Evolutionary conservation across 345 rosid genomes (phyloP), one percentile per base, ranked within the genome.

Genomic region (Eucalyptus virginea): DNA sequence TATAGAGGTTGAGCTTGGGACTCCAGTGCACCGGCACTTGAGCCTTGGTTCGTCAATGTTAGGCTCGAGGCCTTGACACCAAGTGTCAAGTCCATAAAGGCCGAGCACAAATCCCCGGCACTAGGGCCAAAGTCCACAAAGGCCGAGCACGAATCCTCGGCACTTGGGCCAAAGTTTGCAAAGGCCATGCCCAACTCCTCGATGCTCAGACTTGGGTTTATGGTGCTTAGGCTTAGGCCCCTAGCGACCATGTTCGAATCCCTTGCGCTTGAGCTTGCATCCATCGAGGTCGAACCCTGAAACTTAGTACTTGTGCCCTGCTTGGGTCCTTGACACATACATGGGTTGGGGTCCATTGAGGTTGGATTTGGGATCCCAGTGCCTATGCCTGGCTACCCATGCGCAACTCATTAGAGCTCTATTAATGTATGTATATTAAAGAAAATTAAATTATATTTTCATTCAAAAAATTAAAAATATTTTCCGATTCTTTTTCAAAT

Each of bases 341-440:
- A 8, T 2, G 9, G 24, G 40, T 32, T 17, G 42, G 21, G 80
- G 42, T 69, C 42, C 13, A 8, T 67, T 0, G 23, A 65, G 6
- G 42, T 0, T 69, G 1, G 42, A 67, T 34, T 16, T 3, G 12
- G 40, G 37, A 28, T 60, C 23, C 2, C 3, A 16, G 23, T 3
- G 5, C 19, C 23, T 18, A 51, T 0, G 56, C 56, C 0, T 51
- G 17, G 32, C 18, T 62, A n/a, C 19, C 32, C 37, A 30, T 62
- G 0, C 5, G 5, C 19, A 30, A 62, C 34, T 62, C 11, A 0
- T 4, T 65, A 9, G 42, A 1, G 2, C 23, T 1, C 11, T 3
- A 18, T 9, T 69, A 18, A 18, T 69, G 1, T 9, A 69, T 69
- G 24, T 18, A 2, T 34, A 11, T 69, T 32, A 17, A 69, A 18